Percentiles rank a stretch among this genome's conserved stretches.
These are phyloP conservation scores for Fulvia fulva DNA, from an alignment of 2,329 filamentous ascomycete genomes.

Conservation along the genomic window DNA sequence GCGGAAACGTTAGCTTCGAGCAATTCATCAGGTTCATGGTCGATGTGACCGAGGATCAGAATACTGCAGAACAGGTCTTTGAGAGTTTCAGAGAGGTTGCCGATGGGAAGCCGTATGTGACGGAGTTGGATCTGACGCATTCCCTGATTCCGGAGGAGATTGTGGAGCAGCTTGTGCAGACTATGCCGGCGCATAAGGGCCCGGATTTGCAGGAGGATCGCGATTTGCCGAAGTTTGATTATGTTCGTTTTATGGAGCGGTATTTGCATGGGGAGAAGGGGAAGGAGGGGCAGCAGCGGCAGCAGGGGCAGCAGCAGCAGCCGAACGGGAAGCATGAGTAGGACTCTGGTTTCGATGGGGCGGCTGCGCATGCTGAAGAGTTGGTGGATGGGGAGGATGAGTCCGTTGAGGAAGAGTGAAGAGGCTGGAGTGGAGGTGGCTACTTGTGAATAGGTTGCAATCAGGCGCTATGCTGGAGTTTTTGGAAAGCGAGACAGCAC, in stretches of 20 bases:
- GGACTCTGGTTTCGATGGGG: background rate
- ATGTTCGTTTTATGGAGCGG: constrained; percentile 94
- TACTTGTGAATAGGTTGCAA: background rate
- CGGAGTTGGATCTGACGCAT: constrained; percentile 92
- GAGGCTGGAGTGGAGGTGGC: background rate
- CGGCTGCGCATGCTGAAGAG: background rate
- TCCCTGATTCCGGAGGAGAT: constrained; percentile 94
- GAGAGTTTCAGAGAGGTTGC: constrained; percentile 97
- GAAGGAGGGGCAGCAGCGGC: background rate
- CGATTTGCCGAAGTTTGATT: constrained; percentile 85
- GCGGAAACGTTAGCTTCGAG: constrained; percentile 81
- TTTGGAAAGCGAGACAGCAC: background rate
- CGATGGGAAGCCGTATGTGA: constrained; percentile 97
- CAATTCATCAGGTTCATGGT: constrained; percentile 99
- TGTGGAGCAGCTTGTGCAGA: constrained; percentile 83
- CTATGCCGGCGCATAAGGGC: constrained; percentile 79
- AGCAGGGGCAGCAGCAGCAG: constrained; percentile 1
- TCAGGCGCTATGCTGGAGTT: background rate
- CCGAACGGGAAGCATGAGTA: constrained; percentile 12
- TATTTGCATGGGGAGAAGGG: constrained; percentile 34
- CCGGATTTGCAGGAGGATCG: constrained; percentile 83
- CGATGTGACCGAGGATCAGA: constrained; percentile 96
- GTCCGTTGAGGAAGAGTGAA: background rate
- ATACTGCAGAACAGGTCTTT: constrained; percentile 96
- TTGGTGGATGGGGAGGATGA: no score